These are phyloP conservation scores for Pholiota molesta DNA, from an alignment of 768 basidiomycete species.

Conservation along the genomic window DNA sequence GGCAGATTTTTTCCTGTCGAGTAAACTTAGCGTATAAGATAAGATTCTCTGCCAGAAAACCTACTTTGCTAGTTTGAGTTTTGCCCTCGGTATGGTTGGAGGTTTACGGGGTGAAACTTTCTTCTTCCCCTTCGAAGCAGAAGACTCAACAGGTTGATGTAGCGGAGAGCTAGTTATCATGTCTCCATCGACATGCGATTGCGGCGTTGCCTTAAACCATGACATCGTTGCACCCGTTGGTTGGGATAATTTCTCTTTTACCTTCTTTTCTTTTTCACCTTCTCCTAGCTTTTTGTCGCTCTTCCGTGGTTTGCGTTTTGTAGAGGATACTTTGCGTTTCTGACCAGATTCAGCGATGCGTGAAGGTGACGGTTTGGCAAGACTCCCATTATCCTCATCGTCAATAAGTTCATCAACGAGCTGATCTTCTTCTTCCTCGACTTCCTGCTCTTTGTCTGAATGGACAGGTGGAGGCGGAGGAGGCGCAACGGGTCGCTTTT, in stretches of 20 bases:
- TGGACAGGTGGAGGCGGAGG: constrained; percentile 9
- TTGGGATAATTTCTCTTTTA: constrained; percentile 42
- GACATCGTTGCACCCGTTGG: constrained; percentile 41
- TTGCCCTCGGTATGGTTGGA: constrained; percentile 37
- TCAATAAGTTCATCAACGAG: constrained; percentile 80
- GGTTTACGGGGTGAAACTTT: constrained; percentile 50
- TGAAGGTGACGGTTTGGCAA: constrained; percentile 34
- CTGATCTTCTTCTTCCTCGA: constrained; percentile 78
- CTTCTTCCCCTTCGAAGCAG: constrained; percentile 50
- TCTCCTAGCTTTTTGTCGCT: constrained; percentile 47
- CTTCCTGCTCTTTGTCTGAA: constrained; percentile 45
- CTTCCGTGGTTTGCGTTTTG: constrained; percentile 58
- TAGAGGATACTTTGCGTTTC: constrained; percentile 49
- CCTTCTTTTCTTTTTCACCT: constrained; percentile 49
- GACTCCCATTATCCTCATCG: constrained; percentile 39
- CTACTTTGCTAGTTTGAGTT: constrained; percentile 39
- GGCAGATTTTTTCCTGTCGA: constrained; percentile 33
- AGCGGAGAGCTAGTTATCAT: constrained; percentile 27
- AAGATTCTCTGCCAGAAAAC: constrained; percentile 14
- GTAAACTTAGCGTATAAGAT: constrained; percentile 11
- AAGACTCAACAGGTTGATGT: constrained; percentile 26
- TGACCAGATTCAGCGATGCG: constrained; percentile 38
- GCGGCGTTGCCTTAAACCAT: constrained; percentile 44
- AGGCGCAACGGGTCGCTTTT: constrained; percentile 23
- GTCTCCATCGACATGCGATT: constrained; percentile 38